Evolutionary conservation across 768 basidiomycete species (phyloP).

Genomic region (Hericium coralloides): DNA sequence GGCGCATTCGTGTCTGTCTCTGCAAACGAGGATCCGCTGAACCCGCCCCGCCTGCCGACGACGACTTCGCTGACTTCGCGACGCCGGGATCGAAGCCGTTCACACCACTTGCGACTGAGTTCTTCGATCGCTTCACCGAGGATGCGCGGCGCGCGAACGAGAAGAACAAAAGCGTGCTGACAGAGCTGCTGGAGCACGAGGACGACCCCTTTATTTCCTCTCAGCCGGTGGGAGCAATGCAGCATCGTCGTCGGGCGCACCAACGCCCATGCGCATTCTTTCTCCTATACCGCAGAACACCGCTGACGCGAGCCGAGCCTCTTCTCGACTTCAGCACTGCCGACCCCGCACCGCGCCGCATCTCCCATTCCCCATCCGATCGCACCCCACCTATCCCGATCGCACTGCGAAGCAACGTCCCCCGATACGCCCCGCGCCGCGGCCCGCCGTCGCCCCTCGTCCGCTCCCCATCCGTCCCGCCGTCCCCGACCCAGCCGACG

Average conservation of each 20-base stretch:
- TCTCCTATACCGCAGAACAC: not conserved
- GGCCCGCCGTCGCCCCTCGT: slow-evolving; percentile 6
- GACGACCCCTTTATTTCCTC: slow-evolving; percentile 58
- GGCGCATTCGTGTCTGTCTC: slow-evolving; percentile 55
- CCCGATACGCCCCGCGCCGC: slow-evolving; percentile 20
- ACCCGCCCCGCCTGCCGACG: not conserved
- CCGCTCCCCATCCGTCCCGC: slow-evolving; percentile 23
- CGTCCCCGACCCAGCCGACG: slow-evolving; percentile 22
- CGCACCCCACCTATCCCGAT: not conserved
- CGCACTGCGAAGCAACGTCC: slow-evolving; percentile 27
- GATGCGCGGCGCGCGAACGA: slow-evolving; percentile 48
- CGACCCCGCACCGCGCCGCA: slow-evolving; percentile 28
- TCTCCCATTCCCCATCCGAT: slow-evolving; percentile 21
- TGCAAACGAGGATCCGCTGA: slow-evolving; percentile 42
- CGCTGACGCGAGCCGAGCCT: not conserved
- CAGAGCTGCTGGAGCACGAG: slow-evolving; percentile 57
- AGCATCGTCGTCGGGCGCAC: slow-evolving; percentile 9
- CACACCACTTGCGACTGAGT: slow-evolving; percentile 23
- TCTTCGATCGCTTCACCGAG: slow-evolving; percentile 54
- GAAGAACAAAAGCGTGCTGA: slow-evolving; percentile 43
- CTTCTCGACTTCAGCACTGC: not conserved
- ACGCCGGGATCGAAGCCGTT: slow-evolving; percentile 4
- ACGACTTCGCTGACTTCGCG: not conserved
- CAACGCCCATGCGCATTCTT: not conserved
- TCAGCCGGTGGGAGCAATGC: slow-evolving; percentile 1